phyloP scores from a whole-genome alignment of 495 filamentous ascomycete genomes.

The Xylaria nigripes region DNA sequence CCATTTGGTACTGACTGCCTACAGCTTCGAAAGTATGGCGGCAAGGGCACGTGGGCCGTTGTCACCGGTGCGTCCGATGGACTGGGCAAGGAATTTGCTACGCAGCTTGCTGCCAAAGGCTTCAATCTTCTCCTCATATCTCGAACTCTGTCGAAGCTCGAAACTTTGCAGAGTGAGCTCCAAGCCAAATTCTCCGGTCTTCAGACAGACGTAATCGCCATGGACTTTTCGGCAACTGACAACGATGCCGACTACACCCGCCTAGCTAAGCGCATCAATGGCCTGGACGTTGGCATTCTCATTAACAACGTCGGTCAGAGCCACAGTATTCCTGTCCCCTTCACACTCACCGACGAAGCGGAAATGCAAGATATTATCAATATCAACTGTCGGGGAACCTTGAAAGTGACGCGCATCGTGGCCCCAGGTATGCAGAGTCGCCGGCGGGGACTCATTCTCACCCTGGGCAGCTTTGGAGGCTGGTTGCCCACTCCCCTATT shows the following conservation, averaged over 20 bases:
- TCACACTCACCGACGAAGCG: slow-evolving; percentile 63
- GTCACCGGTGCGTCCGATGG: slow-evolving; percentile 95
- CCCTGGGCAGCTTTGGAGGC: slow-evolving; percentile 94
- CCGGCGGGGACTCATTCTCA: slow-evolving; percentile 81
- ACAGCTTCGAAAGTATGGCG: slow-evolving; percentile 84
- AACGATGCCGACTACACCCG: slow-evolving; percentile 65
- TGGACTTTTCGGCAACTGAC: slow-evolving; percentile 77
- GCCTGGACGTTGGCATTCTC: slow-evolving; percentile 76
- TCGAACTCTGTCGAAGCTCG: slow-evolving; percentile 84
- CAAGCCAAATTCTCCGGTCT: slow-evolving; percentile 54
- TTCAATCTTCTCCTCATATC: slow-evolving; percentile 93
- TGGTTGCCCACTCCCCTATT: slow-evolving; percentile 84
- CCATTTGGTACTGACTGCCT: slow-evolving; percentile 4
- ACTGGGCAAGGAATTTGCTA: slow-evolving; percentile 91
- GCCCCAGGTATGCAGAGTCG: slow-evolving; percentile 77
- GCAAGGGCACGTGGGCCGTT: slow-evolving; percentile 87
- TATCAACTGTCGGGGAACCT: slow-evolving; percentile 85
- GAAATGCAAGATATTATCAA: slow-evolving; percentile 87
- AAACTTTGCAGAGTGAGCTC: slow-evolving; percentile 67
- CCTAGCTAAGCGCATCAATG: slow-evolving; percentile 56
- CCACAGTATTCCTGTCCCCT: slow-evolving; percentile 86
- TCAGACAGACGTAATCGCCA: slow-evolving; percentile 66
- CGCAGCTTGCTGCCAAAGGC: slow-evolving; percentile 80
- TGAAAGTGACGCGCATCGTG: slow-evolving; percentile 76
- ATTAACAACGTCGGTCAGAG: slow-evolving; percentile 96